Percentiles rank a stretch among this genome's conserved stretches.
phyloP scores from a whole-genome alignment of 2,329 filamentous ascomycete genomes.

The Microcyclospora tardicrescens region DNA sequence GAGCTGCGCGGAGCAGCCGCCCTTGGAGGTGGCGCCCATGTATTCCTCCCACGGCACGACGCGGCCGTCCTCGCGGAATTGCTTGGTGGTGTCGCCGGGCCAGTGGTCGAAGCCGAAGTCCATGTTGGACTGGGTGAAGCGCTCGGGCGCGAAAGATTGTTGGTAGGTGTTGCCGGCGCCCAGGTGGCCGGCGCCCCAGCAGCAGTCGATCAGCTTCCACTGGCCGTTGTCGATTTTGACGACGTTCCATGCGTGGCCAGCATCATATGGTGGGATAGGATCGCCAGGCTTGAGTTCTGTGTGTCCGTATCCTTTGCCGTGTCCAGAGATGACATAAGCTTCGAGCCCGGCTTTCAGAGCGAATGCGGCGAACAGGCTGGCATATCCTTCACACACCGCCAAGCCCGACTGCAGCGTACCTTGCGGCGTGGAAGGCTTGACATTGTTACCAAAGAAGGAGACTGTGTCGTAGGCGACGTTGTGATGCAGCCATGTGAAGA shows the following conservation, averaged over 20 bases:
- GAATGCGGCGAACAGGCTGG: slow-evolving; percentile 65
- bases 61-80: slow-evolving; percentile 63
- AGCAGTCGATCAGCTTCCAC: slow-evolving; percentile 86
- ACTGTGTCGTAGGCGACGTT: slow-evolving; percentile 77
- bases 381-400: slow-evolving; percentile 88
- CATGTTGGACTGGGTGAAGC: slow-evolving; percentile 56
- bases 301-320: slow-evolving; percentile 79
- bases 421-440: slow-evolving; percentile 51
- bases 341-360: slow-evolving; percentile 70
- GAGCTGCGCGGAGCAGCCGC: slow-evolving; percentile 32
- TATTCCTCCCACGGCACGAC: slow-evolving; percentile 70
- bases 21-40: slow-evolving; percentile 39
- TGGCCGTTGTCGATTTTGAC: slow-evolving; percentile 68
- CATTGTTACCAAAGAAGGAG: slow-evolving; percentile 60
- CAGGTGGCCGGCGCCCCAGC: slow-evolving; percentile 79
- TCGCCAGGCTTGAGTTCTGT: slow-evolving; percentile 48
- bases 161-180: slow-evolving; percentile 47
- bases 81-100: slow-evolving; percentile 52
- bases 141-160: slow-evolving; percentile 51
- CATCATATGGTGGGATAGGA: slow-evolving; percentile 46
- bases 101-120: slow-evolving; percentile 73
- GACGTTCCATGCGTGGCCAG: slow-evolving; percentile 83
- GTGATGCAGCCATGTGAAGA: slow-evolving; percentile 93
- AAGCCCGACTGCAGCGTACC: slow-evolving; percentile 63
- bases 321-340: slow-evolving; percentile 58